Evolutionary conservation across 768 basidiomycete genomes (phyloP), one percentile per base, ranked within the genome.

Genomic region (Auricularia heimuer): DNA sequence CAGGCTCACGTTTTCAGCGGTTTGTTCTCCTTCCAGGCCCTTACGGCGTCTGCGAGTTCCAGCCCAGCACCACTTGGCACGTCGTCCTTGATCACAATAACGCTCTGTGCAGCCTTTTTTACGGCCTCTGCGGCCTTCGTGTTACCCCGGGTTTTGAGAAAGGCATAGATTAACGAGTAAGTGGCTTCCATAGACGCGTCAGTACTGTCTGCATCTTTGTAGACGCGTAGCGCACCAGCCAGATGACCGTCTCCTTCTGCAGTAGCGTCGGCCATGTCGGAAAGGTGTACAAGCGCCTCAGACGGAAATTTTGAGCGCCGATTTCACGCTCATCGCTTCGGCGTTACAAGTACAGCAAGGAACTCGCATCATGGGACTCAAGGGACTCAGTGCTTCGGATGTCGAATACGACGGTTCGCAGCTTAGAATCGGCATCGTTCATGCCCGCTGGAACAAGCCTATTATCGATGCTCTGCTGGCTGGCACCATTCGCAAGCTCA

Each of bases 371-470:
- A 75, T 77, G 76, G 73, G 72, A n/a, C 87, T 96, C 83, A 96
- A 96, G 79, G 90, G 92, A 47, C 82, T 86, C 62, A 78, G 82
- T 16, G 80, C 83, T 60, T 82, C 89, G 44, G 74, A 83, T 62
- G 79, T 77, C 47, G 76, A 82, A 42, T 83, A 85, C 79, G 92
- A 98, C 71, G 95, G 95, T 62, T 88, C 91, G 2, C 67, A 80
- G 34, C 82, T 95, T 63, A 88, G 95, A 65, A 77, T 97, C 63
- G 92, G 91, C 71, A 95, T 98, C 72, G 90, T 98, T 6, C 96
- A 98, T 74, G 93, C 94, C 18, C 81, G 94, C 77, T 99, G 97
- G 97, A 99, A 99, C 79, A 86, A 85, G 69, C 72, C 78, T 21
- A 86, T 99, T 72, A 90, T 98, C 71, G 87, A 91, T 12, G 85